These are phyloP conservation scores for Leccinum subtestaceum DNA, from an alignment of 768 basidiomycete genomes.

Conservation along the genomic window DNA sequence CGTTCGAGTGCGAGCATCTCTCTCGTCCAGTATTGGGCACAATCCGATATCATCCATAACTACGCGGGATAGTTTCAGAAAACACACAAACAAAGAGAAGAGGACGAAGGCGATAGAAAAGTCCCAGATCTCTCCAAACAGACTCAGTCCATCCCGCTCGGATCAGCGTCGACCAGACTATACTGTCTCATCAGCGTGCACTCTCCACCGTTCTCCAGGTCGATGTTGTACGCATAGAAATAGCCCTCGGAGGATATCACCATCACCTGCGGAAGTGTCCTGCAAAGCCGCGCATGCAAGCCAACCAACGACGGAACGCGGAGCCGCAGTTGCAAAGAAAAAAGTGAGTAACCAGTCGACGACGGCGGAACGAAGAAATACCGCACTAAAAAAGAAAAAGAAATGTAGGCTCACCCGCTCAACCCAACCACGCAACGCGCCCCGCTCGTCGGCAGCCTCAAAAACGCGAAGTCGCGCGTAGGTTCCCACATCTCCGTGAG, in stretches of 20 bases:
- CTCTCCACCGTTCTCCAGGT: constrained; percentile 94
- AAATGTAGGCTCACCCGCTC: constrained; percentile 62
- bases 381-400: background rate
- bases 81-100: background rate
- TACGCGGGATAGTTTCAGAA: background rate
- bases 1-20: background rate
- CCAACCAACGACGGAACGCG: background rate
- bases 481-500: constrained; percentile 98
- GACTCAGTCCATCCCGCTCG: constrained; percentile 32
- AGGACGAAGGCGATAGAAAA: background rate
- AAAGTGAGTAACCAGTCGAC: background rate
- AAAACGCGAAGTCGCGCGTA: constrained; percentile 87
- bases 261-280: constrained; percentile 95
- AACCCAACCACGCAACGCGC: constrained; percentile 86
- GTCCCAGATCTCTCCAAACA: background rate
- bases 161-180: constrained; percentile 38
- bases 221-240: constrained; percentile 94
- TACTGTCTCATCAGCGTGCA: constrained; percentile 95
- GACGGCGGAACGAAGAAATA: background rate
- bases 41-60: background rate
- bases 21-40: background rate
- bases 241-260: constrained; percentile 94
- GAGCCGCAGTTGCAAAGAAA: background rate
- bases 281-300: constrained; percentile 26
- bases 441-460: constrained; percentile 76